Base-by-base conservation (phyloP, 352 stramenopile species). In the Peronosclerospora sorghi region DNA sequence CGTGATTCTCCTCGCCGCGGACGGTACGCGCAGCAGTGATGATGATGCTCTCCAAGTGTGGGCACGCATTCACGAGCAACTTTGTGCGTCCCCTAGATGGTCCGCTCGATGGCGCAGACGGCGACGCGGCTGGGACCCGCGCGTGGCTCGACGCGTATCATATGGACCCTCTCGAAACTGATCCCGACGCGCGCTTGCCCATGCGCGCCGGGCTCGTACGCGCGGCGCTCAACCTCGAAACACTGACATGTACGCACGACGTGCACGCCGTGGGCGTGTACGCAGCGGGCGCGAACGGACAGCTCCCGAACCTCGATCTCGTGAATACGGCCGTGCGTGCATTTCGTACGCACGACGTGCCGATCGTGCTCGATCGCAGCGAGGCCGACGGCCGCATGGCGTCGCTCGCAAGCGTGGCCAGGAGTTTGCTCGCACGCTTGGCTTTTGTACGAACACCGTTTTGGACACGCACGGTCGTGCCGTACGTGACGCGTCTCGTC, bases 241-340 rank as follows among this genome's bases (percentile, higher is more conserved):
- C 70, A 2, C 51, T 68, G 15, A 39, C 32, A 0, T 19, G 65
- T 19, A 52, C 63, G 24, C 49, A 30, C 10, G 42, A 38, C 5
- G 53, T 65, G 17, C 57, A 56, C 8, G 48, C 56, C 0, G 51
- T 87, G 5, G 75, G 70, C 12, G 60, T 92, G 18, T 81, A 83
- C 34, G 68, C 61, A 0, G 69, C 77, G 6, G 78, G 82, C 0
- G 77, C 71, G 51, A 93, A 94, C 48, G 82, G 82, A 12, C 80
- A 91, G 42, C 58, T 94, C 12, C 82, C 82, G 4, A 94, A 94
- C 18, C 48, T 93, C 18, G 82, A 94, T 56, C 71, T 93, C 5
- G 66, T 94, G 18, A 94, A 94, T 52, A 76, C 69, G 1, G 77
- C 72, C 0, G 71, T 88, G 10, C 56, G 66, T 8, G 59, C 76